Evolutionary conservation across 352 stramenopile genomes (phyloP).

Genomic region (Globisporangium camurandrum): DNA sequence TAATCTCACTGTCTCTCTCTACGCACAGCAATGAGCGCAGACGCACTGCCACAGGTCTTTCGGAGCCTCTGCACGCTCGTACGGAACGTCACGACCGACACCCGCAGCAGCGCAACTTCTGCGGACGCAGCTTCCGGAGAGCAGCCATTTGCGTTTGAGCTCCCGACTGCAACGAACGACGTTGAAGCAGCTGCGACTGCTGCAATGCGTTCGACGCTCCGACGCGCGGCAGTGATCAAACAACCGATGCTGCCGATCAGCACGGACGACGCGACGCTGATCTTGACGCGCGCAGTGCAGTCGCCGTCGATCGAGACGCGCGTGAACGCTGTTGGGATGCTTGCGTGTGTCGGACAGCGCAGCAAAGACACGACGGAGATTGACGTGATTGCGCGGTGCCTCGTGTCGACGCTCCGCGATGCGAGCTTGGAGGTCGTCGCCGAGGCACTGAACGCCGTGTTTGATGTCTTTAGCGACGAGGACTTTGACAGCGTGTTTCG

Average conservation of each 20-base stretch:
- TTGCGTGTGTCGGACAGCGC: slow-evolving; percentile 70
- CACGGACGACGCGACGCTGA: slow-evolving; percentile 55
- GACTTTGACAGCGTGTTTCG: slow-evolving; percentile 73
- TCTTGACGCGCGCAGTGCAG: slow-evolving; percentile 57
- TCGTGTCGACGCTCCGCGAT: slow-evolving; percentile 54
- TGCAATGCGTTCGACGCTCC: slow-evolving; percentile 66
- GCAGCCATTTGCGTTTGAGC: slow-evolving; percentile 28
- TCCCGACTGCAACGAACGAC: slow-evolving; percentile 40
- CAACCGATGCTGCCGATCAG: slow-evolving; percentile 43
- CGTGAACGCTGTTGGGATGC: slow-evolving; percentile 68
- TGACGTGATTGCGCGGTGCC: slow-evolving; percentile 56
- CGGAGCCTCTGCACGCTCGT: slow-evolving; percentile 74
- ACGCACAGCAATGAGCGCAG: slow-evolving; percentile 27
- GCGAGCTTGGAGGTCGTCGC: slow-evolving; percentile 72
- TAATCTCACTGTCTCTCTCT: not conserved
- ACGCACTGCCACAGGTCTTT: slow-evolving; percentile 65
- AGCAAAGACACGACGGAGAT: slow-evolving; percentile 56
- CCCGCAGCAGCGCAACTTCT: slow-evolving; percentile 16
- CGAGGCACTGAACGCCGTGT: slow-evolving; percentile 81
- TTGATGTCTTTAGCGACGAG: slow-evolving; percentile 82
- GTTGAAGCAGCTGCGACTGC: slow-evolving; percentile 60
- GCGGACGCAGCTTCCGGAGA: too few relatives aligned
- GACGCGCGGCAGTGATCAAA: slow-evolving; percentile 45
- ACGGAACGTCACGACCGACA: slow-evolving; percentile 45
- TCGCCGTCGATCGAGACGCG: slow-evolving; percentile 58